Evolutionary conservation across 148 eudicot species (phyloP).

Genomic region (Heliamphora exappendiculata): DNA sequence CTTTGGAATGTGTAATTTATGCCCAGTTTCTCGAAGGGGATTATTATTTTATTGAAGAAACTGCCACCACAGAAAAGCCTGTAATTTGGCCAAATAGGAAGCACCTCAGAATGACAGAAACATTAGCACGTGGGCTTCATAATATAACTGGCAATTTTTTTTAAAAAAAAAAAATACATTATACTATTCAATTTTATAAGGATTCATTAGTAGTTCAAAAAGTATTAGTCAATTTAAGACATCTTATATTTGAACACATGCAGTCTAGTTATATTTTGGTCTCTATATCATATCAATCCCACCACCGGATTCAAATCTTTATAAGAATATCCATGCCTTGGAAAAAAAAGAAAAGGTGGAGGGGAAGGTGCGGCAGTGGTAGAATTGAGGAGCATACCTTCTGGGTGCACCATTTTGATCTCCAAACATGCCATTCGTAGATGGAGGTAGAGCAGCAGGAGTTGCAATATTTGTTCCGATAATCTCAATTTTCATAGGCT

Average conservation of each 20-base stretch:
- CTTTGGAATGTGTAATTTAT: background rate
- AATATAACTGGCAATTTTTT: no score
- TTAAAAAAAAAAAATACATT: no score
- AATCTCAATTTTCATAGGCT: constrained; percentile 43
- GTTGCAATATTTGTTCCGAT: constrained; percentile 27
- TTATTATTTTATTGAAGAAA: no score
- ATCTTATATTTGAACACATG: background rate
- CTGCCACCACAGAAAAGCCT: background rate
- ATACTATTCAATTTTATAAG: background rate
- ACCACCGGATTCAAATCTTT: background rate
- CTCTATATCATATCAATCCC: background rate
- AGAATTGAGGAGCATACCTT: constrained; percentile 15
- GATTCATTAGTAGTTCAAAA: background rate
- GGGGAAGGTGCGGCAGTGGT: background rate
- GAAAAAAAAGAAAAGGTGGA: background rate
- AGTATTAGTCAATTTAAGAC: background rate
- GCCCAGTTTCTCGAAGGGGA: no score
- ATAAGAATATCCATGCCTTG: background rate
- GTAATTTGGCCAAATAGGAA: background rate
- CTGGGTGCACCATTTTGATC: constrained; percentile 25
- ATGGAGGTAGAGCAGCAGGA: constrained; percentile 14
- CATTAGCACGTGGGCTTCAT: background rate
- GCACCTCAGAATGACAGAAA: background rate
- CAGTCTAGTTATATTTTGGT: background rate
- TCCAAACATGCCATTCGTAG: constrained; percentile 13